Conservation (phyloP, 148 eudicot species). For the Vaccinium vitisidaea region DNA sequence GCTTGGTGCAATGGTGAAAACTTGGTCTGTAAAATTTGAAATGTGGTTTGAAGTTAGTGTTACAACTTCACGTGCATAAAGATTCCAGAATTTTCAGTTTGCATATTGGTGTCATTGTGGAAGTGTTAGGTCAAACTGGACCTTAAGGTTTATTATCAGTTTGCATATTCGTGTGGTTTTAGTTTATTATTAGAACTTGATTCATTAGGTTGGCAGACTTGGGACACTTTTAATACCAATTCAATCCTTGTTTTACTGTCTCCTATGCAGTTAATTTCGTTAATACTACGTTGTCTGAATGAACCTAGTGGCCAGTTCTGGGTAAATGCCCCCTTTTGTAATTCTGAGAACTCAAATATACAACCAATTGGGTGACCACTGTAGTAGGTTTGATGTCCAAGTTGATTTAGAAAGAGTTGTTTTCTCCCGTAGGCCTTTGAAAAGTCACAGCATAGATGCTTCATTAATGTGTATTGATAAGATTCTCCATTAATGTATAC, state of each 20-base stretch:
- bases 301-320: background rate
- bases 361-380: background rate
- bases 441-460: background rate
- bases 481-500: background rate
- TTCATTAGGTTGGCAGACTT: background rate
- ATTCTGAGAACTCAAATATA: background rate
- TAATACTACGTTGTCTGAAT: background rate
- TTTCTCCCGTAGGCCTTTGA: background rate
- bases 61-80: background rate
- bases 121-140: background rate
- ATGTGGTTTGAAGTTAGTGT: background rate
- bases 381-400: background rate
- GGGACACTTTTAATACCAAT: background rate
- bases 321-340: background rate
- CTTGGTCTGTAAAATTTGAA: background rate
- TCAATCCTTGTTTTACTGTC: background rate
- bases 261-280: background rate
- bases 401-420: background rate
- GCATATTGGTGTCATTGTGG: background rate
- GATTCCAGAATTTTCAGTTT: background rate
- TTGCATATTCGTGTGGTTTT: background rate
- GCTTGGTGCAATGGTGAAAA: background rate
- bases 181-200: background rate
- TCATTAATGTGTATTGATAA: background rate
- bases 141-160: background rate